Percentiles rank a stretch among this genome's conserved stretches.
Evolutionary conservation across 768 basidiomycete genomes (phyloP).

Genomic region (Auricularia heimuer): DNA sequence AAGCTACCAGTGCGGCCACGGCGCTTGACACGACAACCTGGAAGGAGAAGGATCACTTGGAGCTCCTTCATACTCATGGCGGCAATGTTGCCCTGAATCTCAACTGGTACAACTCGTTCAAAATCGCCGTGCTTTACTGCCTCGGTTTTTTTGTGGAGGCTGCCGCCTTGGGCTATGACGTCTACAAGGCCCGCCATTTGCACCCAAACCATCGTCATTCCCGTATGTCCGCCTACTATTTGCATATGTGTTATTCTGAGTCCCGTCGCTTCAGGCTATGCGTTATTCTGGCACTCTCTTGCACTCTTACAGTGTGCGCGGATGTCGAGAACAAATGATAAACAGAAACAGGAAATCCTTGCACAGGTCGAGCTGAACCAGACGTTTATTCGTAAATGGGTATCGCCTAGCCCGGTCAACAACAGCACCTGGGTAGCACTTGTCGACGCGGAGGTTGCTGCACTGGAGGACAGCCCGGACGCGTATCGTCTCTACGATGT

Average conservation of each 20-base stretch:
- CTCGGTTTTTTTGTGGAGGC: slow-evolving; percentile 51
- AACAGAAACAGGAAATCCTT: slow-evolving; percentile 32
- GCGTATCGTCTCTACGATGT: slow-evolving; percentile 60
- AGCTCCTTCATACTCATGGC: slow-evolving; percentile 31
- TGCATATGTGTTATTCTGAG: not conserved
- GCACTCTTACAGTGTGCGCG: slow-evolving; percentile 54
- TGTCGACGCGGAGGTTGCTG: slow-evolving; percentile 63
- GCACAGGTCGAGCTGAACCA: slow-evolving; percentile 54
- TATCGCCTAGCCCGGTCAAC: slow-evolving; percentile 61
- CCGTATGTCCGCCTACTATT: not conserved
- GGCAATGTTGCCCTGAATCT: slow-evolving; percentile 43
- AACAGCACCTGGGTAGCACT: slow-evolving; percentile 59
- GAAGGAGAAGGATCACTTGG: slow-evolving; percentile 44
- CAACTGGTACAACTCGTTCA: slow-evolving; percentile 33
- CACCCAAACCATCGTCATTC: slow-evolving; percentile 51
- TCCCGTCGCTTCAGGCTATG: slow-evolving; percentile 37
- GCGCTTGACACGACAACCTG: slow-evolving; percentile 54
- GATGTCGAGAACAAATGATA: slow-evolving; percentile 28
- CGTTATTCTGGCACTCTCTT: slow-evolving; percentile 60
- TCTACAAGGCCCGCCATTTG: slow-evolving; percentile 46
- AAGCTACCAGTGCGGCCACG: slow-evolving; percentile 36
- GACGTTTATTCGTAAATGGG: slow-evolving; percentile 52
- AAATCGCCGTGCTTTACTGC: slow-evolving; percentile 58
- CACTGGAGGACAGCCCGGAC: slow-evolving; percentile 42
- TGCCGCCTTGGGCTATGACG: slow-evolving; percentile 49